Conservation (phyloP, 805 yeast species). For the Candida insectalens region DNA sequence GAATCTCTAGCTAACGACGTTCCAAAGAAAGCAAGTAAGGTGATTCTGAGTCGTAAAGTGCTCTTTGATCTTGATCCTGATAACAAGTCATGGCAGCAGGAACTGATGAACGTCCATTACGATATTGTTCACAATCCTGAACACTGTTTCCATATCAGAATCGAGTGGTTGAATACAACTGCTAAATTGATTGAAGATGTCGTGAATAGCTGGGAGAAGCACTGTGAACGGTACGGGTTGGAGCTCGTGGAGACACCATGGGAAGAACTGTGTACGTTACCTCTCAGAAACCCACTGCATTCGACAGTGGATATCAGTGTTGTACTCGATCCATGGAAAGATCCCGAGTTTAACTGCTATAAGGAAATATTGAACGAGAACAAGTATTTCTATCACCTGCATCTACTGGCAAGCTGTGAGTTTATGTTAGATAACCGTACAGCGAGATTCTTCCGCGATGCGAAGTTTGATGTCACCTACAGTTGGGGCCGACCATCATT, state of each 20-base stretch:
- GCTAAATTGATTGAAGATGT: constrained; percentile 77
- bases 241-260: constrained; percentile 83
- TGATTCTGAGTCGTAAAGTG: constrained; percentile 58
- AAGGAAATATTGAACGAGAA: constrained; percentile 35
- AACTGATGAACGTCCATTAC: constrained; percentile 72
- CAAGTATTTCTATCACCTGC: constrained; percentile 69
- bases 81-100: constrained; percentile 65
- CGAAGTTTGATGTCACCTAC: constrained; percentile 56
- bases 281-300: constrained; percentile 76
- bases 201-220: constrained; percentile 65
- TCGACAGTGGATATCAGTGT: constrained; percentile 65
- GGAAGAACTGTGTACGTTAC: constrained; percentile 72
- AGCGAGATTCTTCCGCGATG: constrained; percentile 44
- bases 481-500: constrained; percentile 89
- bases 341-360: constrained; percentile 36
- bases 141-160: constrained; percentile 82
- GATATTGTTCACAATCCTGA: constrained; percentile 91
- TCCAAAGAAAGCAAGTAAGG: constrained; percentile 14
- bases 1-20: background rate
- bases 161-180: constrained; percentile 91
- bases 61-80: constrained; percentile 69
- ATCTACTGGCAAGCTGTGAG: constrained; percentile 57
- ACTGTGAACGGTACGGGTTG: constrained; percentile 80
- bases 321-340: constrained; percentile 64
- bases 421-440: constrained; percentile 79